These are phyloP conservation scores for Candida chauliodis DNA, from an alignment of 805 yeast species.

Conservation along the genomic window DNA sequence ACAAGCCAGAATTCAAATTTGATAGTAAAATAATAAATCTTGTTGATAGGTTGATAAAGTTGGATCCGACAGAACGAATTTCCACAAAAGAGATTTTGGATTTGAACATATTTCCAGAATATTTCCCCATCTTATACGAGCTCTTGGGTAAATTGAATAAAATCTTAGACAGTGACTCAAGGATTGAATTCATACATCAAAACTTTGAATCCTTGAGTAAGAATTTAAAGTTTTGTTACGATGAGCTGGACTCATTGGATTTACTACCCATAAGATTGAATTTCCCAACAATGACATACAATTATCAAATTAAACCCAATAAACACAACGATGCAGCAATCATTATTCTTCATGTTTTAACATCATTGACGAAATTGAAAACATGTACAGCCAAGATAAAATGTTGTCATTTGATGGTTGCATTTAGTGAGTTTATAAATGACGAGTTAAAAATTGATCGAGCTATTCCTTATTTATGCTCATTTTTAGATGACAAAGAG, in stretches of 20 bases:
- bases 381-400: conserved; percentile 57
- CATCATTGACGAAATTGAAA: conserved; percentile 59
- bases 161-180: conserved; percentile 30
- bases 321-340: conserved; percentile 38
- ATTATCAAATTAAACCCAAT: conserved; percentile 24
- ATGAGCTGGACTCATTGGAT: neutral
- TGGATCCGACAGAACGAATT: conserved; percentile 60
- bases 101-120: conserved; percentile 59
- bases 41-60: conserved; percentile 57
- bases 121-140: conserved; percentile 66
- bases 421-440: conserved; percentile 68
- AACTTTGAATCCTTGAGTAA: conserved; percentile 48
- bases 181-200: conserved; percentile 56
- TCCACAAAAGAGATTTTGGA: conserved; percentile 53
- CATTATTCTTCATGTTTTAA: conserved; percentile 53
- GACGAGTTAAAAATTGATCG: conserved; percentile 88
- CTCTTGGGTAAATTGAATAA: conserved; percentile 45
- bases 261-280: conserved; percentile 28
- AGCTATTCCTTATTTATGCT: conserved; percentile 73
- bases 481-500: conserved; percentile 59
- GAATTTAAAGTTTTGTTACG: conserved; percentile 22
- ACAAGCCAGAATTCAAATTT: conserved; percentile 59
- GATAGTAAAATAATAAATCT: conserved; percentile 50
- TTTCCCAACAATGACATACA: conserved; percentile 47
- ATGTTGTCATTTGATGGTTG: conserved; percentile 73